Conservation (phyloP, 2,329 filamentous ascomycete genomes). For the Fusarium secorum region DNA sequence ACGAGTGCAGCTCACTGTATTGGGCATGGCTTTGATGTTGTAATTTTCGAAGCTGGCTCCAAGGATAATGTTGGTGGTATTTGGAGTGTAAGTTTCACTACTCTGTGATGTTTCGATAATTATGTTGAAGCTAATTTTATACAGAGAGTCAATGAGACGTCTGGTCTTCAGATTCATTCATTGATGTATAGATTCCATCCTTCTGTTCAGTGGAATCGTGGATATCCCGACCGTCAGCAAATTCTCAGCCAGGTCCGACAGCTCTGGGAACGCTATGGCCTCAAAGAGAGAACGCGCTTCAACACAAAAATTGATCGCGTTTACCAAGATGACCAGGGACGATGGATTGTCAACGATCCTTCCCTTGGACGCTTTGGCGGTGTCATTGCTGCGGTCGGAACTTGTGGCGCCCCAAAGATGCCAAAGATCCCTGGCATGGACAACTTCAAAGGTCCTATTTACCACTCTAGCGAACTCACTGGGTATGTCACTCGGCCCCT, state of each 20-base stretch:
- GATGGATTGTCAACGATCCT: conserved; percentile 80
- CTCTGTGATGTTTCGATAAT: not conserved
- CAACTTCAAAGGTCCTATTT: conserved; percentile 74
- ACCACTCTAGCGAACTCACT: conserved; percentile 78
- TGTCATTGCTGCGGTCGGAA: conserved; percentile 79
- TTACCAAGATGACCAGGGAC: conserved; percentile 71
- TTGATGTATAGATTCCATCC: conserved; percentile 91
- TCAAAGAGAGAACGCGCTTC: conserved; percentile 76
- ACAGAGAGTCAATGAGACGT: conserved; percentile 81
- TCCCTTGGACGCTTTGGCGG: conserved; percentile 79
- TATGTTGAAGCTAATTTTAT: not conserved
- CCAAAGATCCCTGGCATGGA: conserved; percentile 75
- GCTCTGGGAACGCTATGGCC: conserved; percentile 78
- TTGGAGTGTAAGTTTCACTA: conserved; percentile 69
- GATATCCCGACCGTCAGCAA: conserved; percentile 80
- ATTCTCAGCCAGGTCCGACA: conserved; percentile 76
- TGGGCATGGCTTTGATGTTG: conserved; percentile 84
- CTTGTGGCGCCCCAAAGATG: conserved; percentile 80
- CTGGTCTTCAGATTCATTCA: conserved; percentile 82
- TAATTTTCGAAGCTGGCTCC: conserved; percentile 77
- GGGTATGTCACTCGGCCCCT: conserved; percentile 49
- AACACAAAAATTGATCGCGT: conserved; percentile 73
- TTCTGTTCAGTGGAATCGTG: conserved; percentile 74
- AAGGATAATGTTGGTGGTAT: conserved; percentile 77
- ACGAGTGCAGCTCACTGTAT: conserved; percentile 83